Evolutionary conservation across 352 stramenopile genomes (phyloP).

Genomic region (Salisapilia sapeloensis): DNA sequence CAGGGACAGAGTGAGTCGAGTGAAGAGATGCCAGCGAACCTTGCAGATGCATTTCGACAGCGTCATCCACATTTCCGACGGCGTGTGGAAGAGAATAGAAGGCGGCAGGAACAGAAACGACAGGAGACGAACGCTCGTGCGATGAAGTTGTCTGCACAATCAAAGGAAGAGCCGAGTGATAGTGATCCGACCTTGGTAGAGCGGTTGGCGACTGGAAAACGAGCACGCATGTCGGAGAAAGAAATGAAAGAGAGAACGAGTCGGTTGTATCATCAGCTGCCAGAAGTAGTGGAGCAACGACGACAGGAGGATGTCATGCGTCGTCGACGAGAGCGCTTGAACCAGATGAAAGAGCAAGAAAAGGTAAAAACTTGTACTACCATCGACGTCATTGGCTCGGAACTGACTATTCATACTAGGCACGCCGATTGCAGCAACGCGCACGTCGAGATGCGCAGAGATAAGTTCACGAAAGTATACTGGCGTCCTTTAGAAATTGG

Average conservation of each 20-base stretch:
- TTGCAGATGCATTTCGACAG: slow-evolving; percentile 40
- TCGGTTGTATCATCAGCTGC: slow-evolving; percentile 46
- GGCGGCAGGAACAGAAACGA: slow-evolving; percentile 12
- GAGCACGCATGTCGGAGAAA: slow-evolving; percentile 28
- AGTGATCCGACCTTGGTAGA: slow-evolving; percentile 8
- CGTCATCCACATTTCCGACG: slow-evolving; percentile 38
- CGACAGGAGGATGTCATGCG: slow-evolving; percentile 54
- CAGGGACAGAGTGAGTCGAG: no score
- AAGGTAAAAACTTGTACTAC: slow-evolving; percentile 16
- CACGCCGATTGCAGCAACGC: slow-evolving; percentile 30
- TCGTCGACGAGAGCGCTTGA: slow-evolving; percentile 35
- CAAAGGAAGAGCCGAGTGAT: background rate
- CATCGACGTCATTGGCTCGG: background rate
- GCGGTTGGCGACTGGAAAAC: slow-evolving; percentile 26
- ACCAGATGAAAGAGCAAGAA: slow-evolving; percentile 51
- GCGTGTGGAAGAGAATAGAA: slow-evolving; percentile 8
- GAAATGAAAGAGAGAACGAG: slow-evolving; percentile 57
- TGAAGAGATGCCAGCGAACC: background rate
- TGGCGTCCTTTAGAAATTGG: slow-evolving; percentile 1
- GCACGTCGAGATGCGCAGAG: slow-evolving; percentile 19
- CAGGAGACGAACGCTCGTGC: no score
- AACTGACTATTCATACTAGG: slow-evolving; percentile 6
- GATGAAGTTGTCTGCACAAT: no score
- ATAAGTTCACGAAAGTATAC: slow-evolving; percentile 1
- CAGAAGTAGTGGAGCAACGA: slow-evolving; percentile 54